These are phyloP conservation scores for Microcyclosporella mali DNA, from an alignment of 2,329 filamentous ascomycete species.

Conservation along the genomic window DNA sequence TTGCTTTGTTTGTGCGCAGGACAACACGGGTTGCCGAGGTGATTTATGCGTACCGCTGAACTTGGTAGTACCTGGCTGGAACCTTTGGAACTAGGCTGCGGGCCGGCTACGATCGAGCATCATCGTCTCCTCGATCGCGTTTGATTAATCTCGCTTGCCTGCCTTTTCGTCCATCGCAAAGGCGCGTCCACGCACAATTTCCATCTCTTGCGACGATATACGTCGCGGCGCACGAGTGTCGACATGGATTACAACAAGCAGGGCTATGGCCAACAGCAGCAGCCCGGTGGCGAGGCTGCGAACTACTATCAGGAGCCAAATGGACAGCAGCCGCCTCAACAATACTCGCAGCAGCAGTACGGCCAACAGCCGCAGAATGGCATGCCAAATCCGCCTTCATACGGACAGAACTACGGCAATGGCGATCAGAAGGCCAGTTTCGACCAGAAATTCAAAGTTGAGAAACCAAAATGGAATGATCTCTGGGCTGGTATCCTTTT, in stretches of 20 bases:
- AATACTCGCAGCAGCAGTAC: constrained; percentile 12
- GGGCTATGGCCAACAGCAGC: neutral
- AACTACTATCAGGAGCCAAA: constrained; percentile 17
- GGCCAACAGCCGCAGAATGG: constrained; percentile 13
- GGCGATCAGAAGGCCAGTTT: constrained; percentile 50
- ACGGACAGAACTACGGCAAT: constrained; percentile 33
- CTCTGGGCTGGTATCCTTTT: constrained; percentile 77
- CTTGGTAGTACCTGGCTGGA: too few species aligned
- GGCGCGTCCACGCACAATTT: too few species aligned
- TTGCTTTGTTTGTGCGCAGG: too few species aligned
- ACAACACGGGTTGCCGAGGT: too few species aligned
- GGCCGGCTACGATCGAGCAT: too few species aligned
- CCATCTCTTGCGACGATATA: too few species aligned
- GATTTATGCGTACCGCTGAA: too few species aligned
- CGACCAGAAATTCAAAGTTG: constrained; percentile 74
- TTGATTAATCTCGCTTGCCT: too few species aligned
- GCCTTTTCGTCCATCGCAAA: too few species aligned
- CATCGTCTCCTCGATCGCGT: too few species aligned
- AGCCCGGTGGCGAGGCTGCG: constrained; percentile 11
- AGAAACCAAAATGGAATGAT: constrained; percentile 84
- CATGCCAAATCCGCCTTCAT: constrained; percentile 33
- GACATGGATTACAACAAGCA: constrained; percentile 5
- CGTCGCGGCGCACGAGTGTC: too few species aligned
- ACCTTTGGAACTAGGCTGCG: too few species aligned
- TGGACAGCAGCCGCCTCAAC: constrained; percentile 11